Base-by-base conservation (phyloP, 768 basidiomycete species). In the Phylloporus sp. region DNA sequence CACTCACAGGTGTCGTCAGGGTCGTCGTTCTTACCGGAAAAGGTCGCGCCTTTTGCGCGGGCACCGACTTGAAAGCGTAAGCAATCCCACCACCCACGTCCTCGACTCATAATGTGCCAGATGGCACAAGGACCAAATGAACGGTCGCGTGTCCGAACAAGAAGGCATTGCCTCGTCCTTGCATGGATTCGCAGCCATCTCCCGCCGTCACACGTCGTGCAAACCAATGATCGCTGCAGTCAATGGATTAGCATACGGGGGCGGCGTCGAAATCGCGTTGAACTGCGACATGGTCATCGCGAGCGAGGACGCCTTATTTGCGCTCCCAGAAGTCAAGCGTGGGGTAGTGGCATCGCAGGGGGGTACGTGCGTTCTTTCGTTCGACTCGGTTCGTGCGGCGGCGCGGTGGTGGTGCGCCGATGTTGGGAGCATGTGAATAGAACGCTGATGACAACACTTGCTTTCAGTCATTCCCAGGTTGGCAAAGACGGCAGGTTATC, bases 211-310 rank as follows among this genome's bases (percentile, higher is more conserved):
- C 32, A 63, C 62, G 28, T 78, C 78, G 1, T 71, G 64, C 50
- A 90, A 90, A 59, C 86, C 86, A 6, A 78, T 89, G 42, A 83
- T 90, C 38, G 89, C 88, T 11, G 88, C 89, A 4, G 87, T 89
- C 2, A 78, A 81, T 48, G 88, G 88, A n/a, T 76, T 81, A 24
- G 79, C 82, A 0, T 79, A 78, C 38, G 82, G 82, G 27, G 84
- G 84, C 2, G 84, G 81, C 7, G 69, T 77, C 52, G 84, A 85
- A 59, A 74, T 86, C 40, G 52, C 87, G 2, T 55, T 90, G 5
- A 91, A 90, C 53, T 89, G 86, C 50, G 89, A 90, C 57, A 58
- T 90, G 22, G 85, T 90, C 42, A 63, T 90, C 17, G 82, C 88
- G 2, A 76, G 72, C 49, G 71, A 80, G 40, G 76, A 79, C 14